phyloP scores from a whole-genome alignment of 2,329 filamentous ascomycete species.

The Paracoccidioides lutzii region DNA sequence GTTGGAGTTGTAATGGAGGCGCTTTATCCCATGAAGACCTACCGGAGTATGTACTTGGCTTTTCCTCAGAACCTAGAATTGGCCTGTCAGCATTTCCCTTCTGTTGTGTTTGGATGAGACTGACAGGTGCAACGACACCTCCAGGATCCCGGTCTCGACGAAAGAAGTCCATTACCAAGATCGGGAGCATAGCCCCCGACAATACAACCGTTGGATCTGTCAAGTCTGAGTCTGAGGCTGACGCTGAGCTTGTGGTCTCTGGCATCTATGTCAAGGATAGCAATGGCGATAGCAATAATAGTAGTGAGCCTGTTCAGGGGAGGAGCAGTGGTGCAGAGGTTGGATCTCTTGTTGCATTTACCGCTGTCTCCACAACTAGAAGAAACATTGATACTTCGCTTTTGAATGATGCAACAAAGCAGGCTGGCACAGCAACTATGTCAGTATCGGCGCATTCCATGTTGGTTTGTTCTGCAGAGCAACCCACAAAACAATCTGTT shows the following conservation, averaged over 20 bases:
- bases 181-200: constrained; percentile 11
- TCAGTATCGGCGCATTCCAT: neutral
- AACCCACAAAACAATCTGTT: neutral
- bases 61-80: neutral
- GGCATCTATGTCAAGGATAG: neutral
- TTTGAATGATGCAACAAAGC: neutral
- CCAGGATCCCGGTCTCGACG: constrained; percentile 6
- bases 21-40: neutral
- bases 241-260: neutral
- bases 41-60: neutral
- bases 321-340: neutral
- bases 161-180: constrained; percentile 6
- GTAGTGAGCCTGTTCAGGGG: neutral
- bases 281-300: neutral
- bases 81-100: neutral
- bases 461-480: neutral
- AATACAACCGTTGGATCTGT: constrained; percentile 10
- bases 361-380: neutral
- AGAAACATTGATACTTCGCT: neutral
- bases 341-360: neutral
- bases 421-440: neutral
- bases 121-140: neutral
- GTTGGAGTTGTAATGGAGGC: neutral
- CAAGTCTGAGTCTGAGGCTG: neutral
- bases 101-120: neutral